These are phyloP conservation scores for Eimeria tenella DNA, from an alignment of 169 alveolate species.

Conservation along the genomic window DNA sequence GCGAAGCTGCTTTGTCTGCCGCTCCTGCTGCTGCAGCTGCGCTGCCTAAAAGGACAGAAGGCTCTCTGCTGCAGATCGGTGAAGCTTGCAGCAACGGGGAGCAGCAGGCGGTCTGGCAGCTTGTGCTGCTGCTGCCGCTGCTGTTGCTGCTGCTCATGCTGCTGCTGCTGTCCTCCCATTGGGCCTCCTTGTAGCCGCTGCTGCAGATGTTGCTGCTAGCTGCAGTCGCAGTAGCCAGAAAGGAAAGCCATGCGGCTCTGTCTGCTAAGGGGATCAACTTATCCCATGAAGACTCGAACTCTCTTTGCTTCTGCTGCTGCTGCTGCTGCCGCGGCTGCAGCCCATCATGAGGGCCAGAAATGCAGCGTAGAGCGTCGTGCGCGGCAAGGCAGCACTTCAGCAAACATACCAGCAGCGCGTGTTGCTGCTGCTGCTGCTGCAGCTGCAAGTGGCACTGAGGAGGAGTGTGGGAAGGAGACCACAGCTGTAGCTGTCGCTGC, in stretches of 20 bases:
- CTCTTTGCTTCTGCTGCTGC: constrained; percentile 34
- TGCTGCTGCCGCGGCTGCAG: constrained; percentile 16
- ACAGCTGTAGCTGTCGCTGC: constrained; percentile 17
- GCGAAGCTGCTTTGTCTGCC: background rate
- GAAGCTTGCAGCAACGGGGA: too few species aligned
- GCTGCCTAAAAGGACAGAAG: background rate
- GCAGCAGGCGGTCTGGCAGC: background rate
- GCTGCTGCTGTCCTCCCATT: background rate
- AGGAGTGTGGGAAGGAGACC: constrained; percentile 41
- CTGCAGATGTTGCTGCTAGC: constrained; percentile 39
- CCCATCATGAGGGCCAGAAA: background rate
- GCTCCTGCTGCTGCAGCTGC: constrained; percentile 40
- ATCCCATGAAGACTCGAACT: background rate
- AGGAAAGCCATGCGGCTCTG: constrained; percentile 48
- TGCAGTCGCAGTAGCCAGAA: constrained; percentile 44
- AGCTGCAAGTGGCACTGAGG: constrained; percentile 17
- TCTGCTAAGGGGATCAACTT: background rate
- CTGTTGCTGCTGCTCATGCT: constrained; percentile 16
- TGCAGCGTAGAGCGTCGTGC: background rate
- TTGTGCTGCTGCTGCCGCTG: constrained; percentile 30
- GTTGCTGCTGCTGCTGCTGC: constrained; percentile 62
- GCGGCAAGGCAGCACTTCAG: constrained; percentile 29
- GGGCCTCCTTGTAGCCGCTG: constrained; percentile 22
- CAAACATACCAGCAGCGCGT: constrained; percentile 17
- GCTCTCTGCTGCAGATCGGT: constrained; percentile 16